phyloP scores from a whole-genome alignment of 2,329 filamentous ascomycete genomes.

The Neophaeococcomyces aloes region DNA sequence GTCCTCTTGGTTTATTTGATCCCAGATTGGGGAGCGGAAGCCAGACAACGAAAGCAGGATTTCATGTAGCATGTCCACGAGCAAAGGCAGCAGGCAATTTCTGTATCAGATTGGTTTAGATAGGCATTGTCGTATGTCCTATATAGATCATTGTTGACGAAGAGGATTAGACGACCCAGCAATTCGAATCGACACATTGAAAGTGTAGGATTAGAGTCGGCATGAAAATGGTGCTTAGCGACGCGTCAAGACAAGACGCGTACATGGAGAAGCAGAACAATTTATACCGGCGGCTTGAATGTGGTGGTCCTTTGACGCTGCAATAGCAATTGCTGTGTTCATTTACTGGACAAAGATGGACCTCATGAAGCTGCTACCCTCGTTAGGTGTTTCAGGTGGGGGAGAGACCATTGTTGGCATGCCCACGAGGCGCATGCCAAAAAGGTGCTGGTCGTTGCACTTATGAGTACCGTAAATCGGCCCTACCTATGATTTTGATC shows the following conservation, averaged over 20 bases:
- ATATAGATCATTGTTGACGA: slow-evolving; percentile 9
- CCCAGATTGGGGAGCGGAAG: slow-evolving; percentile 71
- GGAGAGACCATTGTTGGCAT: too few relatives aligned
- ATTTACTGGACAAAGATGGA: too few relatives aligned
- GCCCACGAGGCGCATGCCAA: too few relatives aligned
- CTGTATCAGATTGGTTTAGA: not conserved
- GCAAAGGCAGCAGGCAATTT: not conserved
- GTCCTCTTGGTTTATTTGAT: slow-evolving; percentile 42
- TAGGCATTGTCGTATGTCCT: not conserved
- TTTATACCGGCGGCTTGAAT: too few relatives aligned
- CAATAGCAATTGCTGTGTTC: too few relatives aligned
- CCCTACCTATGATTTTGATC: too few relatives aligned
- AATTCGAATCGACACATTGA: slow-evolving; percentile 40
- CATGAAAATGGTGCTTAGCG: not conserved
- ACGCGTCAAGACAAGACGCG: slow-evolving; percentile 3
- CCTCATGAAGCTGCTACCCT: too few relatives aligned
- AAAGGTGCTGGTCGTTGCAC: too few relatives aligned
- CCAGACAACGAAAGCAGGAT: slow-evolving; percentile 93
- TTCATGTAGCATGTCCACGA: slow-evolving; percentile 79
- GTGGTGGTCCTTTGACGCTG: too few relatives aligned
- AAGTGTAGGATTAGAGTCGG: not conserved
- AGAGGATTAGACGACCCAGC: slow-evolving; percentile 33
- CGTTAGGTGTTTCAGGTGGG: too few relatives aligned
- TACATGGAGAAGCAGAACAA: too few relatives aligned
- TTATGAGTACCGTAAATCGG: too few relatives aligned